Evolutionary conservation across 2,329 filamentous ascomycete genomes (phyloP).

Genomic region (Chaetomiaceae sp.): DNA sequence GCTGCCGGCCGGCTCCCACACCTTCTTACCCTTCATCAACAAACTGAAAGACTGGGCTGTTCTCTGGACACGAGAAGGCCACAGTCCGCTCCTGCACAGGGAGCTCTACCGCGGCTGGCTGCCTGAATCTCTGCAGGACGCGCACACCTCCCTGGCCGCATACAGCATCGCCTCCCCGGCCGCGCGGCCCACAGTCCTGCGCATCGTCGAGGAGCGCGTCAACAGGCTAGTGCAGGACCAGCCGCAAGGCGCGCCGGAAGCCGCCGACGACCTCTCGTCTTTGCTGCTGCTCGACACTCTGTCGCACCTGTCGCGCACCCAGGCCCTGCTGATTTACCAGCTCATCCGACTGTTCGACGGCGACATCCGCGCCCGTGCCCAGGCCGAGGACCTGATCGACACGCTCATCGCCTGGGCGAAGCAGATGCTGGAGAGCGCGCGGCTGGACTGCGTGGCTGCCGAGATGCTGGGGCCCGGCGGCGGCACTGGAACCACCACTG

Average conservation of each 20-base stretch:
- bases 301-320: slow-evolving; percentile 36
- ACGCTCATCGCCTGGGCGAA: not conserved
- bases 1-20: not conserved
- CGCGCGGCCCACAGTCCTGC: not conserved
- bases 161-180: not conserved
- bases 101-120: not conserved
- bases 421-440: slow-evolving; percentile 1
- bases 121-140: not conserved
- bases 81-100: not conserved
- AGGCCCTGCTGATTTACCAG: slow-evolving; percentile 45
- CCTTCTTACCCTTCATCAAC: not conserved
- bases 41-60: not conserved
- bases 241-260: too few species aligned
- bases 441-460: not conserved
- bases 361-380: slow-evolving; percentile 37
- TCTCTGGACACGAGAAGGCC: not conserved
- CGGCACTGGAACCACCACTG: too few species aligned
- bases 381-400: slow-evolving; percentile 28
- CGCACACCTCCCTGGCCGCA: not conserved
- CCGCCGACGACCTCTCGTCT: not conserved
- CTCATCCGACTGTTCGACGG: slow-evolving; percentile 46
- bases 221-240: not conserved
- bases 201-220: not conserved
- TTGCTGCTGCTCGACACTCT: not conserved
- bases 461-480: slow-evolving; percentile 5